Evolutionary conservation across 257 asterid species (phyloP).

Genomic region (Vinca minor): DNA sequence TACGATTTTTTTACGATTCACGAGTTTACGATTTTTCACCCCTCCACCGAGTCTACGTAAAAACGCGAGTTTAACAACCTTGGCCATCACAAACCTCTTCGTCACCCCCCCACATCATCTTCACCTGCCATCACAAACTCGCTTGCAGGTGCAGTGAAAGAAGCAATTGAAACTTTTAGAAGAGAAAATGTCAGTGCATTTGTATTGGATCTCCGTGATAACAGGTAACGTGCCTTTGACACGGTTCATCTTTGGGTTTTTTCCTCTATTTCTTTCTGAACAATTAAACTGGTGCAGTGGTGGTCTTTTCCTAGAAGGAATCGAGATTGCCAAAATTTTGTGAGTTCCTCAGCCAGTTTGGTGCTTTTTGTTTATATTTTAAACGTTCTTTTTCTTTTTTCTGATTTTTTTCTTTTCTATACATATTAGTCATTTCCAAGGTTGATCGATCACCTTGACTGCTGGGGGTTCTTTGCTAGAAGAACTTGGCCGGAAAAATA

Average conservation of each 20-base stretch:
- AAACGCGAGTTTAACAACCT: too few species aligned
- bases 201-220: constrained; percentile 87
- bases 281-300: constrained; percentile 94
- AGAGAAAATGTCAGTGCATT: constrained; percentile 73
- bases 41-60: too few species aligned
- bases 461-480: too few species aligned
- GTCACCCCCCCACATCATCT: too few species aligned
- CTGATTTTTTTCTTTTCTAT: background rate
- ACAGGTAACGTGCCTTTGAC: constrained; percentile 50
- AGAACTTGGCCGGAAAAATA: too few species aligned
- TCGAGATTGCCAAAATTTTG: constrained; percentile 97
- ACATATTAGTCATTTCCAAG: background rate
- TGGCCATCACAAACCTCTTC: too few species aligned
- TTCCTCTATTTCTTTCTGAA: too few species aligned
- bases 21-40: too few species aligned
- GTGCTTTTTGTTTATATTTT: too few species aligned
- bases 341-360: constrained; percentile 39
- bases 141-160: constrained; percentile 72
- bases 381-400: constrained; percentile 4
- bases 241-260: constrained; percentile 14
- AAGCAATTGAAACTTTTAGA: constrained; percentile 79
- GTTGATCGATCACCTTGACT: background rate
- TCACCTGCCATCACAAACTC: too few species aligned
- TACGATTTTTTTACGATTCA: too few species aligned
- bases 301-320: constrained; percentile 98